These are phyloP conservation scores for Eutrema heterophyllum DNA, from an alignment of 345 rosid species.

Conservation along the genomic window DNA sequence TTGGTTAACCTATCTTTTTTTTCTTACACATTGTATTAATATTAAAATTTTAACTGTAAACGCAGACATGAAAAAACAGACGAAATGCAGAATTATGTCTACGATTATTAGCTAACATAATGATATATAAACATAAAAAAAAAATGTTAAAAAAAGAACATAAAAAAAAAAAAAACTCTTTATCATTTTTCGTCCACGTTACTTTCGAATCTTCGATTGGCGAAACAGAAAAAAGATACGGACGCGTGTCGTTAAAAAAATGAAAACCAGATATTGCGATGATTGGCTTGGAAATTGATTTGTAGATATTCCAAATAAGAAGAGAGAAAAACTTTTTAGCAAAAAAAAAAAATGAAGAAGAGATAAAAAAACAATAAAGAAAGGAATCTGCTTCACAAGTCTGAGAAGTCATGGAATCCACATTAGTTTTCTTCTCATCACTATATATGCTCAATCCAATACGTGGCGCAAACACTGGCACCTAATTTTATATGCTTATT, in stretches of 20 bases:
- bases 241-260: slow-evolving; percentile 9
- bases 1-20: neutral
- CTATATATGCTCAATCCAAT: slow-evolving; percentile 10
- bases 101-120: neutral
- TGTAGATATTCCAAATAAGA: slow-evolving; percentile 18
- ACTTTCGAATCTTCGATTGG: slow-evolving; percentile 12
- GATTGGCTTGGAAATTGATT: slow-evolving; percentile 16
- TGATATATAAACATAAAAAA: neutral
- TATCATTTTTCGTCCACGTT: neutral
- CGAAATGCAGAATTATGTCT: neutral
- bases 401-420: slow-evolving; percentile 16
- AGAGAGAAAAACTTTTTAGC: neutral
- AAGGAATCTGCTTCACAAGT: slow-evolving; percentile 21
- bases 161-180: neutral
- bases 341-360: no score
- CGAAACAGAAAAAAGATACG: slow-evolving; percentile 10
- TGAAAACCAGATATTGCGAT: slow-evolving; percentile 10
- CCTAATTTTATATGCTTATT: neutral
- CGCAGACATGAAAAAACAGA: neutral
- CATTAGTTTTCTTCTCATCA: slow-evolving; percentile 5
- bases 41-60: neutral
- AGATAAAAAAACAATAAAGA: neutral
- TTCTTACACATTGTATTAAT: neutral
- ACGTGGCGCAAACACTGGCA: slow-evolving; percentile 16
- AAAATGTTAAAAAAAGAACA: neutral